Percentiles rank a stretch among this genome's conserved stretches.
These are phyloP conservation scores for Tylopilus subfusipes DNA, from an alignment of 768 basidiomycete species.

Conservation along the genomic window DNA sequence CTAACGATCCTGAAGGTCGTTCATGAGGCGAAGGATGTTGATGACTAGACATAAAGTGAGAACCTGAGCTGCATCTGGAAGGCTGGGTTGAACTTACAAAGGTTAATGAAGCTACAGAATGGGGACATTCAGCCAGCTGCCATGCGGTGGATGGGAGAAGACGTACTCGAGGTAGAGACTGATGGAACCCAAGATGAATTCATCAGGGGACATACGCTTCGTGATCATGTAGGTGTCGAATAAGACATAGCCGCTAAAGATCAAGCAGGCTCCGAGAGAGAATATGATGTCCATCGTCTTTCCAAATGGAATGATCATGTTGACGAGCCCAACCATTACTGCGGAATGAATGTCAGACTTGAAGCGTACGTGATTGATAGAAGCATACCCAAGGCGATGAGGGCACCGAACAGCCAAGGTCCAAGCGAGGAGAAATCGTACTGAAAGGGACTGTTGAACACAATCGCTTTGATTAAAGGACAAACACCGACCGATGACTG, in stretches of 20 bases:
- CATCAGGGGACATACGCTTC: constrained; percentile 84
- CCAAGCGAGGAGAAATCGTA: constrained; percentile 95
- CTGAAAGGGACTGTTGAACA: constrained; percentile 34
- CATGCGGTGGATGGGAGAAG: background rate
- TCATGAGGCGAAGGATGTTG: constrained; percentile 80
- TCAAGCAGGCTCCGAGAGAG: constrained; percentile 70
- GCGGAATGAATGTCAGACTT: constrained; percentile 3
- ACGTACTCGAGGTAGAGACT: constrained; percentile 92
- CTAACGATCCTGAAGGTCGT: constrained; percentile 46
- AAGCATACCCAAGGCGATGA: constrained; percentile 70
- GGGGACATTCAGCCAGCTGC: constrained; percentile 14
- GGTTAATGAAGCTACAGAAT: constrained; percentile 71
- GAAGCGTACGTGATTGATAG: background rate
- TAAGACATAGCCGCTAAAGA: constrained; percentile 89
- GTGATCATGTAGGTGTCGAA: constrained; percentile 92
- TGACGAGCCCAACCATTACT: constrained; percentile 82
- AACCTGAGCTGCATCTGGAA: background rate
- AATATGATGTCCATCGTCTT: constrained; percentile 78
- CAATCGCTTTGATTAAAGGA: background rate
- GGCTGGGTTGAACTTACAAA: constrained; percentile 54
- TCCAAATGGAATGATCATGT: constrained; percentile 83
- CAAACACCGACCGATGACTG: constrained; percentile 71
- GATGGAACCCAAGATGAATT: constrained; percentile 87
- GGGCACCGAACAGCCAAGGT: constrained; percentile 82
- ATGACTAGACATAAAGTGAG: constrained; percentile 49